Percentiles rank a stretch among this genome's conserved stretches.
Evolutionary conservation across 306 rosid genomes (phyloP).

Genomic region (Fagus sylvatica): DNA sequence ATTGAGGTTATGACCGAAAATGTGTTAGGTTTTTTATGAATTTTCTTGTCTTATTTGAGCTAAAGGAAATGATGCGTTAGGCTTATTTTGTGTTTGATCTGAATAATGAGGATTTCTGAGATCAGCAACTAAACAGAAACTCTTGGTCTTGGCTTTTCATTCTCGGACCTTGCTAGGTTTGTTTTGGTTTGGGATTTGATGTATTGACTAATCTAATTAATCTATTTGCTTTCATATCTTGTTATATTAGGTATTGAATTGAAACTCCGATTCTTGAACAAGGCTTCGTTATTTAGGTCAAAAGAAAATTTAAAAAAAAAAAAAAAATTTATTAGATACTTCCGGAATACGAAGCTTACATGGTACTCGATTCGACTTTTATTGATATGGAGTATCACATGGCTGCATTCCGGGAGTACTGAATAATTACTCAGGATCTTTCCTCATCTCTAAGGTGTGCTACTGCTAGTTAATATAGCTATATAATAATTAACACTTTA

Average conservation of each 20-base stretch:
- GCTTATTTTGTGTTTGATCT: background rate
- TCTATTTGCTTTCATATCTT: background rate
- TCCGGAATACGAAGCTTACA: no score
- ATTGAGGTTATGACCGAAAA: no score
- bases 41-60: background rate
- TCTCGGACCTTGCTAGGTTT: background rate
- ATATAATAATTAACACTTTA: background rate
- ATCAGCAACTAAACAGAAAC: background rate
- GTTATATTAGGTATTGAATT: background rate
- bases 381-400: no score
- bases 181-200: background rate
- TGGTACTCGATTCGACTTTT: no score
- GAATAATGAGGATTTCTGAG: background rate
- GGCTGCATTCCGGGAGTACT: no score
- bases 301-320: background rate
- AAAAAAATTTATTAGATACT: no score
- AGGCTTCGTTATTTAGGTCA: background rate
- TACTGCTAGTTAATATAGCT: background rate
- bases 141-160: background rate
- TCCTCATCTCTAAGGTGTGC: background rate
- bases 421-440: background rate
- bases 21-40: background rate
- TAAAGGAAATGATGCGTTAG: background rate
- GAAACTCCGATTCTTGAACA: conserved; percentile 2
- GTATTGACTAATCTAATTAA: background rate